Base-by-base conservation (phyloP, 257 asterid species). In the Nicotiana tabacum region DNA sequence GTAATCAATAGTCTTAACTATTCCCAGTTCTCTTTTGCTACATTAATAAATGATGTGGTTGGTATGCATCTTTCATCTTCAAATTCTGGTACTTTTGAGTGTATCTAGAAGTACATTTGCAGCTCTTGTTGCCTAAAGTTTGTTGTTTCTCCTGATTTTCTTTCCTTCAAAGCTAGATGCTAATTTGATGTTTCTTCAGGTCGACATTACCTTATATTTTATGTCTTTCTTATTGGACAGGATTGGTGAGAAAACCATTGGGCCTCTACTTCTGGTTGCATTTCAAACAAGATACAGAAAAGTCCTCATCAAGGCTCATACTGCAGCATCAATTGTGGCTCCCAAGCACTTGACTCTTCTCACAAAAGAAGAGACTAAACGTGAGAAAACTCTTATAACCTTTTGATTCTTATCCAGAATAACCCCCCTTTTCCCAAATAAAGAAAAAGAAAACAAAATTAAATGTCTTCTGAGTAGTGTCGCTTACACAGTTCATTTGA, bases 231-330 rank as follows among this genome's bases (percentile, higher is more conserved):
- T 70, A 57, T 76, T 83, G 83, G 82, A 74, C 91, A 95, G 98
- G 33, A 86, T 91, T 64, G 97, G 97, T 57, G 99, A 93, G 87
- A 93, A 90, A 88, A 96, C 98, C 65, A 93, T 94, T 32, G 95
- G 95, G 83, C 97, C 98, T 3, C 91, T 94, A 86, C 96, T 96
- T 84, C 91, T 94, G 13, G 97, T 96, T 82, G 98, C 99, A 76
- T 96, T 96, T 83, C 93, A 91, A 80, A 91, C 88, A 33, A 90
- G 98, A 87, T 96, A 94, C 90, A 93, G 85, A 90, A 98, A 96
- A 83, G 97, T 96, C 78, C 88, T 96, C 83, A 85, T 92, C 74
- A 96, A 93, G 88, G 97, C 99, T 9, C 97, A 91, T 77, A 92
- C 93, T 57, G 83, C 91, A 81, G 87, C 98, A 46, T 87, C 88